Conservation (phyloP, 1,139 yeast species). For the Hemisphaericaspora xylanilytica region DNA sequence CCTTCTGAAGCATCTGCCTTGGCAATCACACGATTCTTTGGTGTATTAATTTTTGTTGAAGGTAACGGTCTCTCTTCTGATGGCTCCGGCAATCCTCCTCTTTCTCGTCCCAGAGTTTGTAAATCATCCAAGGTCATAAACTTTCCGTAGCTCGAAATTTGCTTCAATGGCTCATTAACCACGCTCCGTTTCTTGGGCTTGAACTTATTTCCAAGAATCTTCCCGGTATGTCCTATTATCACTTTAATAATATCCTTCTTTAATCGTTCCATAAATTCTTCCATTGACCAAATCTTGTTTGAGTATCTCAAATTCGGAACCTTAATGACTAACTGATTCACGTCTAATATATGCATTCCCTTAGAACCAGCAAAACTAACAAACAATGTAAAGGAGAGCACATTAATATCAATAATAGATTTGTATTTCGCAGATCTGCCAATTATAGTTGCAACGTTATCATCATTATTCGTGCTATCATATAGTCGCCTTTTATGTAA, state of each 20-base stretch:
- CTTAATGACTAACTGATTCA: conserved; percentile 61
- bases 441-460: conserved; percentile 21
- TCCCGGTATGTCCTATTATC: conserved; percentile 73
- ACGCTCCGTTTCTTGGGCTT: conserved; percentile 34
- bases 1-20: conserved; percentile 4
- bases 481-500: background rate
- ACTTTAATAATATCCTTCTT: conserved; percentile 68
- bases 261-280: conserved; percentile 64
- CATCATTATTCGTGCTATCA: conserved; percentile 13
- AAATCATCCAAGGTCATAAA: conserved; percentile 42
- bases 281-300: conserved; percentile 75
- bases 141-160: conserved; percentile 39
- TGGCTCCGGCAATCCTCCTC: conserved; percentile 9
- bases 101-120: conserved; percentile 29
- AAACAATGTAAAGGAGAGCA: conserved; percentile 52
- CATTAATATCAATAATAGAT: conserved; percentile 57
- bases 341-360: conserved; percentile 63
- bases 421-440: conserved; percentile 63
- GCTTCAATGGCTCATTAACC: conserved; percentile 41
- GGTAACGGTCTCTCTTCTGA: too few relatives aligned
- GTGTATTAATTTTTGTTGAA: too few relatives aligned
- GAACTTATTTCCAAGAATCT: conserved; percentile 75
- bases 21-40: too few relatives aligned
- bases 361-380: conserved; percentile 80
- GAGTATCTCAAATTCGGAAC: conserved; percentile 64